Percentiles rank a stretch among this genome's conserved stretches.
Conservation (phyloP, 306 rosid genomes). For the Luffa aegyptiaca region DNA sequence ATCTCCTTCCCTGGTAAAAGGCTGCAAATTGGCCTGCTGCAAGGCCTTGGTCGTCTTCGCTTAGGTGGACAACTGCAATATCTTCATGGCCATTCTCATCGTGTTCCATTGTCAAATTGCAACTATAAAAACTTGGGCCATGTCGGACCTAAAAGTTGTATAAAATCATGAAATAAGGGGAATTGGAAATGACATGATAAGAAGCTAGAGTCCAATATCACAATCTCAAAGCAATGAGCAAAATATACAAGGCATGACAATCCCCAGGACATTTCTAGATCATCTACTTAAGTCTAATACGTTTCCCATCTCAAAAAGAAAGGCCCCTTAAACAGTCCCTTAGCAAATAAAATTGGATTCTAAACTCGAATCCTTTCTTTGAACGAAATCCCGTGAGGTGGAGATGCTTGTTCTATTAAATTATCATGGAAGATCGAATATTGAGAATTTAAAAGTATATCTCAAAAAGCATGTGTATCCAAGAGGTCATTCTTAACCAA, state of each 20-base stretch:
- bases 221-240: not conserved
- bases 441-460: not conserved
- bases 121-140: slow-evolving; percentile 68
- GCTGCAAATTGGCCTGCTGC: slow-evolving; percentile 94
- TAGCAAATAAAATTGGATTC: not conserved
- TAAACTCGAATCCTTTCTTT: not conserved
- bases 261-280: not conserved
- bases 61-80: slow-evolving; percentile 53
- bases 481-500: not conserved
- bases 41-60: slow-evolving; percentile 86
- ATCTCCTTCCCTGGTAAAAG: slow-evolving; percentile 63
- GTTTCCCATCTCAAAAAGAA: not conserved
- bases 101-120: slow-evolving; percentile 49
- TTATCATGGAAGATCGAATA: not conserved
- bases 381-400: not conserved
- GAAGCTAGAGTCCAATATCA: not conserved
- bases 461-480: not conserved
- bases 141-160: slow-evolving; percentile 71
- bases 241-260: not conserved
- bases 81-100: slow-evolving; percentile 30
- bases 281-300: not conserved
- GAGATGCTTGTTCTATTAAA: not conserved
- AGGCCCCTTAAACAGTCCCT: not conserved
- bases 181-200: not conserved
- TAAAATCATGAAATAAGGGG: not conserved